These are phyloP conservation scores for Xylariaceae sp. DNA, from an alignment of 2,329 filamentous ascomycete genomes.

Conservation along the genomic window DNA sequence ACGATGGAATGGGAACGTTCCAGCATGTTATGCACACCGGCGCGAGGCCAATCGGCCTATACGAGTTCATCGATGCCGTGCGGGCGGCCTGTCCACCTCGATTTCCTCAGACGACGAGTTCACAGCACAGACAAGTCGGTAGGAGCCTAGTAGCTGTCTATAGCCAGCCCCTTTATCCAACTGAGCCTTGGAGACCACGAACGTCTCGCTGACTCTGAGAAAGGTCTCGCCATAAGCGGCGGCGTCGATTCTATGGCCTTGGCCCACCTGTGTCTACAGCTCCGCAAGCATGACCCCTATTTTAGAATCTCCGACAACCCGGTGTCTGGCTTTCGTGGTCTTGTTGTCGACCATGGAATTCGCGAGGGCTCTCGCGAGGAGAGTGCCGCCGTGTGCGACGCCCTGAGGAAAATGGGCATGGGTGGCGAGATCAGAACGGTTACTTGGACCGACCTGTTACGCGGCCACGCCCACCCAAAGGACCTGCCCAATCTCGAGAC, in stretches of 20 bases:
- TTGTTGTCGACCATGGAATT: slow-evolving; percentile 62
- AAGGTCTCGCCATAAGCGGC: slow-evolving; percentile 83
- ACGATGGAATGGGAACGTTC: slow-evolving; percentile 46
- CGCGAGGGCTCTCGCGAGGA: slow-evolving; percentile 57
- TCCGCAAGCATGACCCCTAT: slow-evolving; percentile 39
- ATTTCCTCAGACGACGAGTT: slow-evolving; percentile 46
- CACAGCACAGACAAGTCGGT: slow-evolving; percentile 47
- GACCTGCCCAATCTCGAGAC: slow-evolving; percentile 72
- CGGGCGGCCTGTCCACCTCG: slow-evolving; percentile 52
- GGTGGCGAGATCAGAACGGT: slow-evolving; percentile 37
- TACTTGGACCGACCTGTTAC: slow-evolving; percentile 52
- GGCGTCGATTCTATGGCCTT: slow-evolving; percentile 98
- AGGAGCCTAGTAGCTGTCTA: too few species aligned
- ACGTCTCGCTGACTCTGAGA: not conserved
- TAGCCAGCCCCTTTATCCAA: too few species aligned
- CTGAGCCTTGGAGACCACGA: not conserved
- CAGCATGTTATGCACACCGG: slow-evolving; percentile 43
- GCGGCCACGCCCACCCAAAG: slow-evolving; percentile 36
- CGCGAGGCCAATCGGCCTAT: slow-evolving; percentile 42
- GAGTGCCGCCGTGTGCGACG: slow-evolving; percentile 48
- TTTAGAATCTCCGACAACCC: slow-evolving; percentile 51
- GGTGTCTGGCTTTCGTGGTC: slow-evolving; percentile 43
- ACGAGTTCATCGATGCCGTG: slow-evolving; percentile 53
- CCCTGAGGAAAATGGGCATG: slow-evolving; percentile 42
- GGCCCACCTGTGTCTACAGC: slow-evolving; percentile 68